These are phyloP conservation scores for Dendrobium chrysotoxum DNA, from an alignment of 106 monocot species.

Conservation along the genomic window DNA sequence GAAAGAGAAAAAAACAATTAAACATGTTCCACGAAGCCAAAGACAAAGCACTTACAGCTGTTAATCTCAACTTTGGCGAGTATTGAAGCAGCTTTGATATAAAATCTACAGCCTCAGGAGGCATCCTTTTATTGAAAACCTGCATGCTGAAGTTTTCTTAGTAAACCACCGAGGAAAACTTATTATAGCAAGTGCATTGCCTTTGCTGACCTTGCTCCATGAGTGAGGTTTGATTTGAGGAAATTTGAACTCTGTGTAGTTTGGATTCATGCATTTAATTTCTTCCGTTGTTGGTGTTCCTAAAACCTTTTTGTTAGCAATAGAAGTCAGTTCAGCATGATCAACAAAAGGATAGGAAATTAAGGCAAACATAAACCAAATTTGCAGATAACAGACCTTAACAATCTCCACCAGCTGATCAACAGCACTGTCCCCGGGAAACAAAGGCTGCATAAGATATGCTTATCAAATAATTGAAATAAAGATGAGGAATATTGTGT, in stretches of 20 bases:
- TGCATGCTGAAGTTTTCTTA: constrained; percentile 17
- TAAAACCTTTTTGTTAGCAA: constrained; percentile 25
- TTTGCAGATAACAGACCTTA: constrained; percentile 24
- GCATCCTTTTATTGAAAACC: constrained; percentile 38
- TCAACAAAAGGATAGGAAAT: neutral
- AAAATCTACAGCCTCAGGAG: constrained; percentile 39
- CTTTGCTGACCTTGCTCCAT: constrained; percentile 32
- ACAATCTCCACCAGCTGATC: constrained; percentile 64
- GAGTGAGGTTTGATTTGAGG: constrained; percentile 43
- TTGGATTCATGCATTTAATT: constrained; percentile 53
- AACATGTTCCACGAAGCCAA: neutral
- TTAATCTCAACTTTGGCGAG: constrained; percentile 33
- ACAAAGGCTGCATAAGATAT: constrained; percentile 42
- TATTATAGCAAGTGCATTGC: neutral
- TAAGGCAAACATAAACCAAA: neutral
- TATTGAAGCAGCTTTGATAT: constrained; percentile 44
- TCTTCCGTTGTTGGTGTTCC: constrained; percentile 53
- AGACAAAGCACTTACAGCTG: constrained; percentile 32
- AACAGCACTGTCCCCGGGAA: constrained; percentile 62
- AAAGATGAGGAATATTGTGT: neutral
- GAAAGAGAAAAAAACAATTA: neutral
- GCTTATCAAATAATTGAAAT: neutral
- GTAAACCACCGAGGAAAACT: neutral
- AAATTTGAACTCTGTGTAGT: constrained; percentile 47
- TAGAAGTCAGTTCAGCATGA: neutral